Conservation (phyloP, 768 basidiomycete genomes). For the Coprinopsis strossmayeri region DNA sequence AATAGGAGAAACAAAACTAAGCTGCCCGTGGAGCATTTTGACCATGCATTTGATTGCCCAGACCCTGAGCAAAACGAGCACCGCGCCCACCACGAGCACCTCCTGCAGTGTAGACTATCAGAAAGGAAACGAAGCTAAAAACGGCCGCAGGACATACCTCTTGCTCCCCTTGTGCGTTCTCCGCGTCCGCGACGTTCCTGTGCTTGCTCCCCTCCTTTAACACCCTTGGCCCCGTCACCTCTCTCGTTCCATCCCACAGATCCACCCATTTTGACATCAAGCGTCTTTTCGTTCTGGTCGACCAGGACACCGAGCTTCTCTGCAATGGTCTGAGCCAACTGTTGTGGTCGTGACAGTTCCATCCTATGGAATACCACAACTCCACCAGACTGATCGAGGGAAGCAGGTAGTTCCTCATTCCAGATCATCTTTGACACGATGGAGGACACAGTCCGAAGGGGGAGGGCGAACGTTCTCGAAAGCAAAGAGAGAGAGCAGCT, state of each 20-base stretch:
- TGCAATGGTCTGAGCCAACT: conserved; percentile 82
- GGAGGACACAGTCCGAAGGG: conserved; percentile 76
- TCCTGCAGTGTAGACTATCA: conserved; percentile 29
- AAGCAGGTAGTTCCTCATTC: conserved; percentile 91
- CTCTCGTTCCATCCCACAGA: conserved; percentile 59
- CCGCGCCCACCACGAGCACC: conserved; percentile 64
- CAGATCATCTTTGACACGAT: conserved; percentile 98
- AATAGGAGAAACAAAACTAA: conserved; percentile 14
- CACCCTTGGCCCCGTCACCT: conserved; percentile 63
- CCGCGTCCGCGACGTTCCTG: conserved; percentile 73
- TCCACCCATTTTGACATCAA: conserved; percentile 80
- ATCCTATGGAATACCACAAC: conserved; percentile 93
- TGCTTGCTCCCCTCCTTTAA: conserved; percentile 74
- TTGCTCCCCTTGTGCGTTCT: conserved; percentile 56
- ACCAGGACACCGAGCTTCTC: conserved; percentile 83
- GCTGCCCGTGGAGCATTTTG: conserved; percentile 27
- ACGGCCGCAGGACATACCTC: conserved; percentile 36
- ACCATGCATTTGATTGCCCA: conserved; percentile 71
- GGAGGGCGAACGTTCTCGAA: conserved; percentile 80
- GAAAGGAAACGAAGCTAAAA: not conserved
- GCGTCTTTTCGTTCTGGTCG: conserved; percentile 86
- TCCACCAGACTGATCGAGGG: conserved; percentile 84
- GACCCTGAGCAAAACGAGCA: conserved; percentile 74
- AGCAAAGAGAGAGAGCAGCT: conserved; percentile 86
- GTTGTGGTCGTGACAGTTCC: conserved; percentile 82